Percentiles rank a stretch among this genome's conserved stretches.
These are phyloP conservation scores for Aciculosporium take DNA, from an alignment of 2,329 filamentous ascomycete genomes.

Conservation along the genomic window DNA sequence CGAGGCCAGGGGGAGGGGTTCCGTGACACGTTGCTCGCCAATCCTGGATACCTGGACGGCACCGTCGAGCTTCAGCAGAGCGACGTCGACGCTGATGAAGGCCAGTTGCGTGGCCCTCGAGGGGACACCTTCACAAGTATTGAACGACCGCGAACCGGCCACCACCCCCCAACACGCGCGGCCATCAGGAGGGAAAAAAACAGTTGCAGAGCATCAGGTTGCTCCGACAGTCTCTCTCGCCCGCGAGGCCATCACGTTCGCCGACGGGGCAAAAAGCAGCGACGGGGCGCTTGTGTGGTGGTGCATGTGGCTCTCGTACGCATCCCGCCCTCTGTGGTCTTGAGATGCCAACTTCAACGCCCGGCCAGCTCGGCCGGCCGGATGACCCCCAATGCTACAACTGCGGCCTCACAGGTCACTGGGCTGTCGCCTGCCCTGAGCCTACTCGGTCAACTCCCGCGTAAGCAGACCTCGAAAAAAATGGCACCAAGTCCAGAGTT, in stretches of 20 bases:
- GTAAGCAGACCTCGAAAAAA: slow-evolving; percentile 24
- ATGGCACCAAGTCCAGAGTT: neutral
- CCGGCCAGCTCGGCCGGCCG: slow-evolving; percentile 16
- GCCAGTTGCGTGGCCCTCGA: neutral
- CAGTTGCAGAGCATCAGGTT: neutral
- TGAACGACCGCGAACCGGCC: neutral
- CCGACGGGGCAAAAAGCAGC: neutral
- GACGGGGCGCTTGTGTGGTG: neutral
- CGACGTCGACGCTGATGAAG: neutral
- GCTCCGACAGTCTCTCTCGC: neutral
- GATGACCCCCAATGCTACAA: slow-evolving; percentile 36
- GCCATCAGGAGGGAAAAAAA: too few relatives aligned
- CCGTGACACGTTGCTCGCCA: slow-evolving; percentile 3
- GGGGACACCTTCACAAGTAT: neutral
- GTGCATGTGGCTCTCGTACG: neutral
- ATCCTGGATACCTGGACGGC: neutral
- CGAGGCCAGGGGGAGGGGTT: slow-evolving; percentile 15
- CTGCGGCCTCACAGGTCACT: slow-evolving; percentile 36
- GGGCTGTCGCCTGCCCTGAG: slow-evolving; percentile 38
- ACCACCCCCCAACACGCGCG: neutral
- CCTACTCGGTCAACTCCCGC: slow-evolving; percentile 31
- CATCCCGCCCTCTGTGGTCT: neutral
- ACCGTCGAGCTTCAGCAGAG: neutral
- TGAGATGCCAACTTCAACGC: slow-evolving; percentile 17
- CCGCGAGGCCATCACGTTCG: neutral